phyloP scores from a whole-genome alignment of 768 basidiomycete species.

The Lentinula aciculospora region DNA sequence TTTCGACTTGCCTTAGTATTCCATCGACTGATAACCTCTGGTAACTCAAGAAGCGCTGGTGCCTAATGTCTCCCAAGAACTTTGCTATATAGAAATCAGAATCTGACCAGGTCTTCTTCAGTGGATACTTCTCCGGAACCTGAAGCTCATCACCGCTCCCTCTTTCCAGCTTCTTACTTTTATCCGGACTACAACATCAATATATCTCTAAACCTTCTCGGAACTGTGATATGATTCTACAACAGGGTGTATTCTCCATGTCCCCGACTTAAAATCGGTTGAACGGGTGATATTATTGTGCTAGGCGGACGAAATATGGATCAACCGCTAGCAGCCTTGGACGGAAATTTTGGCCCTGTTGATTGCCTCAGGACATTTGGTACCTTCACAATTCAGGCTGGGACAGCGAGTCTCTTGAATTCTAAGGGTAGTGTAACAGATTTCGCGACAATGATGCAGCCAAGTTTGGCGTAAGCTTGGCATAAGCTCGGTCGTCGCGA shows the following conservation, averaged over 20 bases:
- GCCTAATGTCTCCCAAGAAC: too few species aligned
- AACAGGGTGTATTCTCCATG: not conserved
- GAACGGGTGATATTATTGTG: not conserved
- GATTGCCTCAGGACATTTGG: too few species aligned
- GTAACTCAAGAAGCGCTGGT: too few species aligned
- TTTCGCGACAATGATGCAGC: not conserved
- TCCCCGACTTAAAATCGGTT: not conserved
- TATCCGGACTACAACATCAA: not conserved
- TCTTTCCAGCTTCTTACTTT: not conserved
- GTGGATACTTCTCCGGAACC: not conserved
- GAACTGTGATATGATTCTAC: not conserved
- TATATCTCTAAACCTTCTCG: not conserved
- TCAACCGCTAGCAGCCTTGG: not conserved
- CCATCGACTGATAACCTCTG: too few species aligned
- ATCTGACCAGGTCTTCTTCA: too few species aligned
- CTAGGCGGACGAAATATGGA: not conserved
- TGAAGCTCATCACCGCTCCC: too few species aligned
- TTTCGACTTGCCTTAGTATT: too few species aligned
- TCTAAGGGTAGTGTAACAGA: too few species aligned
- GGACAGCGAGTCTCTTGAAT: too few species aligned
- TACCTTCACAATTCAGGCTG: too few species aligned
- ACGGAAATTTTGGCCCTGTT: too few species aligned
- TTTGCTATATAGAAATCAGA: too few species aligned
- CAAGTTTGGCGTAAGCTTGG: not conserved
- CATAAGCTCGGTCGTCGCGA: not conserved